Evolutionary conservation across 2,329 filamentous ascomycete species (phyloP), one percentile per base, ranked within the genome.

Genomic region (Microcera coccophila): DNA sequence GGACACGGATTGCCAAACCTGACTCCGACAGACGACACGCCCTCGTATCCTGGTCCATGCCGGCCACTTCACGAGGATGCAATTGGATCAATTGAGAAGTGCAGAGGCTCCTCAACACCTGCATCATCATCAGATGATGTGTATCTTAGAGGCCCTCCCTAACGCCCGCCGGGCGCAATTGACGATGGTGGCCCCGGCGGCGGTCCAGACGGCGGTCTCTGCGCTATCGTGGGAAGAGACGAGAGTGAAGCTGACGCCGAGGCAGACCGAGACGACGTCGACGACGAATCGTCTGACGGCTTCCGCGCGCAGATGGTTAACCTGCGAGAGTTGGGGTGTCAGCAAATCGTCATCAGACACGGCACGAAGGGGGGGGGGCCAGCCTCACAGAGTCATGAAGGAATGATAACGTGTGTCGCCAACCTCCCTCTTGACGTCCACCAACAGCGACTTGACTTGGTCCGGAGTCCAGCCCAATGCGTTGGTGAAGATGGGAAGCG

Each of bases 361-460:
- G 31, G 35, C 10, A 26, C 19, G 39, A 43, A 15, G 38, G 41
- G 31, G 29, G 31, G 33, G 8, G 3, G n/a, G 12, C 28, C 38
- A 1, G 26, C 35, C 53, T 50, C 21, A 56, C 53, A 55, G 40
- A 14, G 53, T 55, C 53, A 55, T 55, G 38, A 50, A 55, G 15
- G 53, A 55, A 39, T 55, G 53, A 21, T 56, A 55, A 37, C 53
- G 28, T 16, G 42, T 55, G 22, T 55, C 49, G 11, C 26, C 40
- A 48, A 55, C 45, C 36, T 55, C 53, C 36, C 34, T 47, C 38
- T 43, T 42, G 33, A 55, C 53, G n/a, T 55, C 48, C 4, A 2
- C 20, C 22, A 55, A 32, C 42, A 56, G 47, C 19, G 34, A 24
- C 22, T 45, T 50, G 0, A 56, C 46, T 35, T 55, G 4, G 1